Conservation (phyloP, 1,139 yeast genomes). For the Meyerozyma athensensis region DNA sequence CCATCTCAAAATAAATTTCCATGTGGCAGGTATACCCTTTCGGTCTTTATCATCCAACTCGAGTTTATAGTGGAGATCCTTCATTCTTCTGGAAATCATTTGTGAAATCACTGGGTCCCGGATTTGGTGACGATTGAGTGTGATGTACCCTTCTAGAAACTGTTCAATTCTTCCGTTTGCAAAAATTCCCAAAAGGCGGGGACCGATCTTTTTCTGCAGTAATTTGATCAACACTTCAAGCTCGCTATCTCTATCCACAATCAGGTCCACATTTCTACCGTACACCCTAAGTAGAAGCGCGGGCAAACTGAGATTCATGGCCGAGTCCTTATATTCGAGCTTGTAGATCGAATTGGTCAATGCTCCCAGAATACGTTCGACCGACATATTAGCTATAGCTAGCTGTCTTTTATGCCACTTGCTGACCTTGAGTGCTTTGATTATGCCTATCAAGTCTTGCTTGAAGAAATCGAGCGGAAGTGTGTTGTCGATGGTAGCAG, state of each 20-base stretch:
- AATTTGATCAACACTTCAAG: conserved; percentile 67
- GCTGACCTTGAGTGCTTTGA: conserved; percentile 61
- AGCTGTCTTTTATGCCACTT: conserved; percentile 64
- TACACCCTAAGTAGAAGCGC: conserved; percentile 70
- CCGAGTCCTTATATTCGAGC: conserved; percentile 40
- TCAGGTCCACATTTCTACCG: conserved; percentile 84
- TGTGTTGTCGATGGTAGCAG: conserved; percentile 56
- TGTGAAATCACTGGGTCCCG: conserved; percentile 72
- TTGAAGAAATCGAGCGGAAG: conserved; percentile 81
- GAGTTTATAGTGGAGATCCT: conserved; percentile 82
- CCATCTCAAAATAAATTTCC: conserved; percentile 78
- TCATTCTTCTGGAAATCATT: conserved; percentile 93
- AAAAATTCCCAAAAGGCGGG: conserved; percentile 82
- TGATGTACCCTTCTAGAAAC: conserved; percentile 72
- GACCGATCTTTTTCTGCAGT: conserved; percentile 78
- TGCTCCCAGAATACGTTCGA: conserved; percentile 78
- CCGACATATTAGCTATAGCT: conserved; percentile 42
- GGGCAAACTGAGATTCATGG: conserved; percentile 28
- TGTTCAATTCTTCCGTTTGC: conserved; percentile 91
- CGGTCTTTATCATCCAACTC: conserved; percentile 39
- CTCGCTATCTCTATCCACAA: conserved; percentile 84
- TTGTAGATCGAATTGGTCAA: conserved; percentile 86
- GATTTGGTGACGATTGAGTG: conserved; percentile 68
- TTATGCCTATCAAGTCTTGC: conserved; percentile 67
- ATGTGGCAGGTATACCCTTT: conserved; percentile 47